Evolutionary conservation across 306 rosid genomes (phyloP).

Genomic region (Neltuma alba): DNA sequence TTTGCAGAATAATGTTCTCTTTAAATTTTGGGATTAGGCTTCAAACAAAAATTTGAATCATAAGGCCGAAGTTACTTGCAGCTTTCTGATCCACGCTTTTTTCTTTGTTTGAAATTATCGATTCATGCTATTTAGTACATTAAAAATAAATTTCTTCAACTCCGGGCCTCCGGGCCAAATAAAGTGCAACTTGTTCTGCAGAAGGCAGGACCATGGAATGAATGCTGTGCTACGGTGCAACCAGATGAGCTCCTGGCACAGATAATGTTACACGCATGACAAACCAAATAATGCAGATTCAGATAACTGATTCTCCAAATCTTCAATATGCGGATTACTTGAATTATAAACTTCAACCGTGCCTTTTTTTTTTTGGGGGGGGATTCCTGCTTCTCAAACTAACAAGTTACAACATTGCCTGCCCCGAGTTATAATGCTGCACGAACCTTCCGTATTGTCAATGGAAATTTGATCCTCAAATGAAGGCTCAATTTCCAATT

Average conservation of each 20-base stretch:
- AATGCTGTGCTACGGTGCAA: background rate
- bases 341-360: background rate
- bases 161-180: too few relatives aligned
- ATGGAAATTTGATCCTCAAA: background rate
- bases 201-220: background rate
- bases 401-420: background rate
- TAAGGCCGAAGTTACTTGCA: background rate
- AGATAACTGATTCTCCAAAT: background rate
- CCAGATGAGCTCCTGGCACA: background rate
- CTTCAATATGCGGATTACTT: background rate
- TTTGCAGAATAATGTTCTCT: constrained; percentile 39
- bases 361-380: background rate
- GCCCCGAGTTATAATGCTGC: background rate
- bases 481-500: background rate
- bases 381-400: background rate
- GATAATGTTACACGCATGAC: background rate
- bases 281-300: background rate
- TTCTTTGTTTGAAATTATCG: background rate
- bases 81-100: background rate
- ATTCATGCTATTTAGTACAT: background rate
- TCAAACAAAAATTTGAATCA: constrained; percentile 27
- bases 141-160: background rate
- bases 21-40: constrained; percentile 21
- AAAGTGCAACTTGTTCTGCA: background rate
- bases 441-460: background rate